Evolutionary conservation across 2,329 filamentous ascomycete species (phyloP).

Genomic region (Ploettnerulaceae sp.): DNA sequence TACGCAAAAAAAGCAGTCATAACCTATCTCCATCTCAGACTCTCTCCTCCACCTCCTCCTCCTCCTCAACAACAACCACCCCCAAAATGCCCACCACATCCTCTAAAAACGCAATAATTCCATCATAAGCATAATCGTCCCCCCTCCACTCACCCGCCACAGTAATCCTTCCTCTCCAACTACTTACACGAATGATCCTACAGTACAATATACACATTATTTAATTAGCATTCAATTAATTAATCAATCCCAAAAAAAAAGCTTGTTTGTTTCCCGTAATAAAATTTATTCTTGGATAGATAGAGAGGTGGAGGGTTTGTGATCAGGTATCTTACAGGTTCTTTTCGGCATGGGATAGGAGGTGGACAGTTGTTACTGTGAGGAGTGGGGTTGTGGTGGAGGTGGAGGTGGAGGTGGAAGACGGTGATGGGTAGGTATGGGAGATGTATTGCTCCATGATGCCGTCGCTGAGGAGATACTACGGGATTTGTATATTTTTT

Average conservation of each 20-base stretch:
- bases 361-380: conserved; percentile 17
- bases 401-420: not conserved
- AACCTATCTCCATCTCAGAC: not conserved
- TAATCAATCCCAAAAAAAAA: too few species aligned
- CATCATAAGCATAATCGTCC: conserved; percentile 13
- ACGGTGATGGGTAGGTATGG: conserved; percentile 9
- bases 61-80: not conserved
- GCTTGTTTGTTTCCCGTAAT: too few species aligned
- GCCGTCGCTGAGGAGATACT: conserved; percentile 27
- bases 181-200: conserved; percentile 21
- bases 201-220: too few species aligned
- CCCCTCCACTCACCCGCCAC: conserved; percentile 23
- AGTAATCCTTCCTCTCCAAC: conserved; percentile 14
- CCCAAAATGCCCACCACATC: conserved; percentile 17
- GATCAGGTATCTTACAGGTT: conserved; percentile 14
- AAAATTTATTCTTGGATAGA: too few species aligned
- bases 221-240: too few species aligned
- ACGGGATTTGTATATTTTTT: not conserved
- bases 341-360: conserved; percentile 21
- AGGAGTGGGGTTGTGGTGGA: conserved; percentile 1
- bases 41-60: not conserved
- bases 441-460: conserved; percentile 23
- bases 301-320: not conserved
- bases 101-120: conserved; percentile 13
- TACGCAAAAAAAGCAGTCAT: not conserved